Evolutionary conservation across 2,329 filamentous ascomycete species (phyloP).

Genomic region (Keithomyces neogunnii): DNA sequence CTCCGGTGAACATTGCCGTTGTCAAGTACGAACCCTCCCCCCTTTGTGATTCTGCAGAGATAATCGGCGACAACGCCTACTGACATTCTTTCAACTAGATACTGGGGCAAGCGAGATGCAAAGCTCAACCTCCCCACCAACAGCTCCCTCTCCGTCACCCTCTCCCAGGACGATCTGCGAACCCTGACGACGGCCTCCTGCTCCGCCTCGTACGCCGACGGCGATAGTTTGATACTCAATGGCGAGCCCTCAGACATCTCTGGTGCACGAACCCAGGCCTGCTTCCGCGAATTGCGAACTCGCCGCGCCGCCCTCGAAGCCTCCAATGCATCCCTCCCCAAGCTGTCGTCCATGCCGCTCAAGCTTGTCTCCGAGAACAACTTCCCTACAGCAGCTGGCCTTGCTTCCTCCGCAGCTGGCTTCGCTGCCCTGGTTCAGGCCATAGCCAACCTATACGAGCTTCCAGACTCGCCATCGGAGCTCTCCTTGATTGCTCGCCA

Average conservation of each 20-base stretch:
- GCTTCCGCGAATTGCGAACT: slow-evolving; percentile 75
- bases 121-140: slow-evolving; percentile 96
- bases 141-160: slow-evolving; percentile 92
- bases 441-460: slow-evolving; percentile 84
- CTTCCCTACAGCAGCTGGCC: slow-evolving; percentile 93
- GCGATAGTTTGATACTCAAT: slow-evolving; percentile 76
- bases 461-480: slow-evolving; percentile 72
- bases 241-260: slow-evolving; percentile 74
- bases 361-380: slow-evolving; percentile 95
- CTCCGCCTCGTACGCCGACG: slow-evolving; percentile 58
- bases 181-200: slow-evolving; percentile 94
- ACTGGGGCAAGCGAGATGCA: slow-evolving; percentile 96
- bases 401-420: slow-evolving; percentile 64
- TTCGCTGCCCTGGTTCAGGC: slow-evolving; percentile 69
- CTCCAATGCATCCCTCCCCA: slow-evolving; percentile 65
- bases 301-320: slow-evolving; percentile 70
- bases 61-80: not conserved
- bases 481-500: slow-evolving; percentile 86
- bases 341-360: slow-evolving; percentile 68
- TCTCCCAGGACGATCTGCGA: slow-evolving; percentile 87
- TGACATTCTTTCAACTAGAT: slow-evolving; percentile 21
- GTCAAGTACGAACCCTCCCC: slow-evolving; percentile 61
- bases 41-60: not conserved
- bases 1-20: slow-evolving; percentile 95
- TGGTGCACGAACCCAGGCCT: slow-evolving; percentile 86